A percentile compares a stretch with the other conserved stretches of the same genome.
Evolutionary conservation across 78 protist species (phyloP).

Genomic region (Monocercomonoides exilis): DNA sequence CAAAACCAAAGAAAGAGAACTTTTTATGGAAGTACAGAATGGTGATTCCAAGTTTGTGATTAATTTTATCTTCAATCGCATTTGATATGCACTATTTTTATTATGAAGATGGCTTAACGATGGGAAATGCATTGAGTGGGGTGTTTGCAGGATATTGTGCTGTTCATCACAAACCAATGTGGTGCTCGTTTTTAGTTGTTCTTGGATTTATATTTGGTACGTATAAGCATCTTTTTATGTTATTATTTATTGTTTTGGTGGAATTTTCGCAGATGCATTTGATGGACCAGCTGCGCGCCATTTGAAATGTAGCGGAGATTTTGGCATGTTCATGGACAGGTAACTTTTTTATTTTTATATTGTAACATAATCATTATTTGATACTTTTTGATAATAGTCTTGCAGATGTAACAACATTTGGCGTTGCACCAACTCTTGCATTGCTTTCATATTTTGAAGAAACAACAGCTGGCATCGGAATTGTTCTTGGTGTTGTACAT

Average conservation of each 20-base stretch:
- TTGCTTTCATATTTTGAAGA: neutral
- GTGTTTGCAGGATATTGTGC: neutral
- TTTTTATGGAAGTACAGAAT: neutral
- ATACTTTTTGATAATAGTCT: too few species aligned
- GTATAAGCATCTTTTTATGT: neutral
- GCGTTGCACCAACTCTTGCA: neutral
- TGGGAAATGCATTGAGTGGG: neutral
- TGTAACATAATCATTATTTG: too few species aligned
- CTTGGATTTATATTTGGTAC: neutral
- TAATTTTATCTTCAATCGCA: too few species aligned
- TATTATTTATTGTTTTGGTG: too few species aligned
- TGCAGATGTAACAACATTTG: neutral
- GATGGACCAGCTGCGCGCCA: neutral
- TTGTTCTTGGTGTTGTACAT: neutral
- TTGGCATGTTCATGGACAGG: constrained; percentile 1
- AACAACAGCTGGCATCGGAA: neutral
- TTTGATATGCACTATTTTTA: neutral
- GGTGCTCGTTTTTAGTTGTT: neutral
- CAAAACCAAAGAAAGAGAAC: neutral
- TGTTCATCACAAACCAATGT: neutral
- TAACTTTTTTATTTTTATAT: too few species aligned
- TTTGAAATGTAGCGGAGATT: neutral
- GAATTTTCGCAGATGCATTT: neutral
- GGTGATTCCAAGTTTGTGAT: neutral
- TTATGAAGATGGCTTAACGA: neutral